A percentile compares a stretch with the other conserved stretches of the same genome.
Evolutionary conservation across 345 rosid species (phyloP).

Genomic region (Syzygium aqueum): DNA sequence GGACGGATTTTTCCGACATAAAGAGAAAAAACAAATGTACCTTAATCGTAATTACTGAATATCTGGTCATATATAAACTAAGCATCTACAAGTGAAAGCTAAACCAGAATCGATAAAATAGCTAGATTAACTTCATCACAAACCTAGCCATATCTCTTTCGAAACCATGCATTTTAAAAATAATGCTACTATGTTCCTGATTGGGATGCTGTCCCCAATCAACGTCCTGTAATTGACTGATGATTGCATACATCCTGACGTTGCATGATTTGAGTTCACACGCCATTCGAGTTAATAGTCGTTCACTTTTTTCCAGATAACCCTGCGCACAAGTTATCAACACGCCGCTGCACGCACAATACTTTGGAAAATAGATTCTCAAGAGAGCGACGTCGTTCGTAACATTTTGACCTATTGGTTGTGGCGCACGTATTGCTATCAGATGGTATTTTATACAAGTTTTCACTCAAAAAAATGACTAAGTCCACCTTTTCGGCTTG

Average conservation of each 20-base stretch:
- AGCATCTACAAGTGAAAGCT: too few species aligned
- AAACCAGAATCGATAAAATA: too few species aligned
- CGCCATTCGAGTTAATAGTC: not conserved
- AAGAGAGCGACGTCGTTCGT: not conserved
- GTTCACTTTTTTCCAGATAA: not conserved
- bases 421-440: not conserved
- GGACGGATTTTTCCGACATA: not conserved
- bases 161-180: too few species aligned
- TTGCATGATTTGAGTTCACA: not conserved
- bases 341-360: not conserved
- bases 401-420: not conserved
- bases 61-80: too few species aligned
- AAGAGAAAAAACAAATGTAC: not conserved
- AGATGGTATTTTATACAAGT: not conserved
- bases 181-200: too few species aligned
- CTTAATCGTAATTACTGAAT: not conserved
- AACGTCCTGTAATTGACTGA: not conserved
- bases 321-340: not conserved
- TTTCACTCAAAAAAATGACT: not conserved
- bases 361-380: not conserved
- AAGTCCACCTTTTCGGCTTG: not conserved
- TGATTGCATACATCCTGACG: not conserved
- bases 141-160: too few species aligned
- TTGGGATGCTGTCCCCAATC: too few species aligned
- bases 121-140: too few species aligned